A percentile compares a stretch with the other conserved stretches of the same genome.
phyloP scores from a whole-genome alignment of 208 protist genomes.

The Phytomonas francai region DNA sequence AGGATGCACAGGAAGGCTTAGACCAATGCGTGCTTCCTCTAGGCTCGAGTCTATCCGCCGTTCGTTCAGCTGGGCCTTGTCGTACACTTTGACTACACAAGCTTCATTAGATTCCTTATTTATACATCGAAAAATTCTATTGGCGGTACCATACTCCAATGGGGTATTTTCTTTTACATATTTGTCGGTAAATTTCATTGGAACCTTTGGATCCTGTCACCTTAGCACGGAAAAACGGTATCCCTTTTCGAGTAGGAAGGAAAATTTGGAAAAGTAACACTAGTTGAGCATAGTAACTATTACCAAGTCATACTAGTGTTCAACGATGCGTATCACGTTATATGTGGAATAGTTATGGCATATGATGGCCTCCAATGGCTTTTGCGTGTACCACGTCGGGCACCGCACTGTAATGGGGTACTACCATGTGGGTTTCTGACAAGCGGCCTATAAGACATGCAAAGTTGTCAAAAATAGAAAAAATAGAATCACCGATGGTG shows the following conservation, averaged over 20 bases:
- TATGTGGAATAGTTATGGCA: neutral
- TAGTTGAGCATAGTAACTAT: neutral
- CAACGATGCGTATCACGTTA: neutral
- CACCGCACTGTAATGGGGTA: neutral
- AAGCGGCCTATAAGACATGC: neutral
- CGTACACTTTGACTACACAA: conserved; percentile 61
- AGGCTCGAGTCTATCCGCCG: conserved; percentile 29
- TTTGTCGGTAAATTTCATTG: conserved; percentile 38
- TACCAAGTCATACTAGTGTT: neutral
- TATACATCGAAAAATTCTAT: conserved; percentile 47
- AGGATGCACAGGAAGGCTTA: conserved; percentile 28
- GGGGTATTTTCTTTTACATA: conserved; percentile 44
- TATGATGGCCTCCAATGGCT: neutral
- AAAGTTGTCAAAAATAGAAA: neutral
- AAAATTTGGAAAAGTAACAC: conserved; percentile 13
- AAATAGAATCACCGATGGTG: neutral
- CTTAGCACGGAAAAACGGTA: neutral
- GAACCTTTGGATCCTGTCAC: neutral
- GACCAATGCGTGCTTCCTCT: conserved; percentile 49
- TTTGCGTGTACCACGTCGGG: neutral
- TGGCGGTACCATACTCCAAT: conserved; percentile 23
- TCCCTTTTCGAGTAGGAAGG: conserved; percentile 1
- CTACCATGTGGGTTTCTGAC: neutral
- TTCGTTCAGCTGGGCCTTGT: conserved; percentile 26
- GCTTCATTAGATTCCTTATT: conserved; percentile 26